Base-by-base conservation (phyloP, 108 stramenopile genomes). In the Fragilariopsis cylindrus region DNA sequence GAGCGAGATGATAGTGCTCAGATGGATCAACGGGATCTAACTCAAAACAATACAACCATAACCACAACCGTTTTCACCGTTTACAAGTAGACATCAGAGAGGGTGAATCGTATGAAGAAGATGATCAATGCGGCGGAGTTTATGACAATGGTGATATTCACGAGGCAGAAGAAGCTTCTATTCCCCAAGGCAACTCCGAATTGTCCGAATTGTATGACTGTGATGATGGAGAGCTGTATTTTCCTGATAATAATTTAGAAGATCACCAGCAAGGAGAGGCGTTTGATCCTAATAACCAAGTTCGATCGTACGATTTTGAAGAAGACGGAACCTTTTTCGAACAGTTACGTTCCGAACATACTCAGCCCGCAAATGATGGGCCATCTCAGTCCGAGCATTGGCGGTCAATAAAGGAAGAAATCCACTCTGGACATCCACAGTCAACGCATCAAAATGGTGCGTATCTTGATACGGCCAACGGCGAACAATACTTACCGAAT, bases 311-410 rank as follows among this genome's bases (percentile, higher is more conserved):
- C 7, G 43, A n/a, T 11, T 44, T 43, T 4, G 62, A 63, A 4
- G 43, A 45, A 63, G 62, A 63, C n/a, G 62, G 62, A 63, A 63
- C 4, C 62, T 63, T 63, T 45, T 63, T 63, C 0, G 62, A 63
- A 7, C 62, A 63, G 3, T 7, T 63, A 40, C 62, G 62, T 7
- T 12, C 19, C 15, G 62, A 45, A 43, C 62, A 63, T 30, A 30
- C 30, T 0, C 30, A 45, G 21, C 62, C 5, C 62, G 62, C 30
- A 9, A 45, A 19, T 56, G 55, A n/a, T 19, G 16, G 11, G 7
- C 9, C 7, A 56, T 1, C 55, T 19, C 19, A 30, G 41, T 60
- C 41, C 41, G 58, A 40, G 41, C 39, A 43, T 63, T n/a, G 62
- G 30, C 21, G 30, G 2, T 30, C 30, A 30, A 30, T 30, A 30